phyloP scores from a whole-genome alignment of 2,329 filamentous ascomycete genomes.

The Ceratocystis papillata region DNA sequence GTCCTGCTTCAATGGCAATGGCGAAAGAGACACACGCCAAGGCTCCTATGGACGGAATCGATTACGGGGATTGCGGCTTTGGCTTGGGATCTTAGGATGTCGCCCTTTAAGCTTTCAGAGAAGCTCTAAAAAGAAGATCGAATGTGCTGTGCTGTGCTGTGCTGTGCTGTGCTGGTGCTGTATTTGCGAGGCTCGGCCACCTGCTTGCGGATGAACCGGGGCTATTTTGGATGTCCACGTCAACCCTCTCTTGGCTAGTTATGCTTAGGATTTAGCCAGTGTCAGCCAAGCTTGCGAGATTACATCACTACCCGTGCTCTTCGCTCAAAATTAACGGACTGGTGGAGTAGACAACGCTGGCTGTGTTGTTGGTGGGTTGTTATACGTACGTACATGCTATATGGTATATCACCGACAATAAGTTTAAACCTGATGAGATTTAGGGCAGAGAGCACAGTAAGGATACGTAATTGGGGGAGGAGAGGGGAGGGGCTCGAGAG shows the following conservation, averaged over 20 bases:
- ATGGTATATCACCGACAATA: no score
- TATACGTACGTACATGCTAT: no score
- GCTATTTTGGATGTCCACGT: neutral
- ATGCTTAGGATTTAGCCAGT: neutral
- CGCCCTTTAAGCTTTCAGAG: neutral
- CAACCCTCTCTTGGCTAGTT: neutral
- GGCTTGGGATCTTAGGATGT: neutral
- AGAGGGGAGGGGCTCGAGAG: no score
- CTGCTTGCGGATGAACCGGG: neutral
- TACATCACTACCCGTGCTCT: constrained; percentile 2
- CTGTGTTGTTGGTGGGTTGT: neutral
- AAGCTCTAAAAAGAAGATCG: neutral
- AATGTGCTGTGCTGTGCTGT: neutral
- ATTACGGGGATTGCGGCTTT: neutral
- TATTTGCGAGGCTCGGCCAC: neutral
- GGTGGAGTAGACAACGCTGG: neutral
- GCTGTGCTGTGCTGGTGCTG: neutral
- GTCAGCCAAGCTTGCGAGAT: neutral
- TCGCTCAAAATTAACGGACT: neutral
- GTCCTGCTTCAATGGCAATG: neutral
- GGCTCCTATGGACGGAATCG: neutral
- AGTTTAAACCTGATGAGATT: neutral
- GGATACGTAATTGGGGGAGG: no score
- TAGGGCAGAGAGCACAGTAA: neutral
- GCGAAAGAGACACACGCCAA: neutral